Evolutionary conservation across 352 stramenopile species (phyloP).

Genomic region (Stramenopiles sp.): DNA sequence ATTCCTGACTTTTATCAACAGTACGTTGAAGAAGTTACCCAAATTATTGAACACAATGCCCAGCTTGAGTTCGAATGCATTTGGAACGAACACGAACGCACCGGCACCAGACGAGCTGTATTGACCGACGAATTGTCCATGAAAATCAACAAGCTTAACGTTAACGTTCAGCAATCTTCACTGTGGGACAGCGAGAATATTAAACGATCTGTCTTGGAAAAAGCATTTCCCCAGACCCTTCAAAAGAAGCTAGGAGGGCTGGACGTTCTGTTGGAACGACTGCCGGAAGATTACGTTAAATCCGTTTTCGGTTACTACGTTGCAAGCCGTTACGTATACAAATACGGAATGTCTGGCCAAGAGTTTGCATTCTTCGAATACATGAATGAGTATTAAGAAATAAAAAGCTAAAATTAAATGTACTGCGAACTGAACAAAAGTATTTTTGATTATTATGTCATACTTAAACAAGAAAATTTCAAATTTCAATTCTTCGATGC

Average conservation of each 20-base stretch:
- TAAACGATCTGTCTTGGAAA: constrained; percentile 40
- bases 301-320: constrained; percentile 54
- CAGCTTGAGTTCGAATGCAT: constrained; percentile 55
- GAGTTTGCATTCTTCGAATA: constrained; percentile 66
- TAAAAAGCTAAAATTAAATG: too few relatives aligned
- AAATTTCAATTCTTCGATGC: too few relatives aligned
- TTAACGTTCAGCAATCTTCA: constrained; percentile 54
- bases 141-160: constrained; percentile 48
- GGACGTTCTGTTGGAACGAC: constrained; percentile 40
- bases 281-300: constrained; percentile 49
- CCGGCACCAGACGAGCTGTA: constrained; percentile 42
- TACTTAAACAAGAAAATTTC: too few relatives aligned
- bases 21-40: constrained; percentile 52
- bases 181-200: too few relatives aligned
- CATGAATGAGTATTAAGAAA: too few relatives aligned
- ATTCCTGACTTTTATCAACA: constrained; percentile 43
- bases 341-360: constrained; percentile 36
- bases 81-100: constrained; percentile 45
- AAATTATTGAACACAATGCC: constrained; percentile 49
- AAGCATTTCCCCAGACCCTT: constrained; percentile 40
- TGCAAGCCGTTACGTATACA: constrained; percentile 52
- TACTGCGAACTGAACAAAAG: too few relatives aligned
- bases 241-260: constrained; percentile 33
- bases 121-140: constrained; percentile 49
- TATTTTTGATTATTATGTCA: too few relatives aligned